phyloP scores from a whole-genome alignment of 345 rosid species.

The Salix viminalis region DNA sequence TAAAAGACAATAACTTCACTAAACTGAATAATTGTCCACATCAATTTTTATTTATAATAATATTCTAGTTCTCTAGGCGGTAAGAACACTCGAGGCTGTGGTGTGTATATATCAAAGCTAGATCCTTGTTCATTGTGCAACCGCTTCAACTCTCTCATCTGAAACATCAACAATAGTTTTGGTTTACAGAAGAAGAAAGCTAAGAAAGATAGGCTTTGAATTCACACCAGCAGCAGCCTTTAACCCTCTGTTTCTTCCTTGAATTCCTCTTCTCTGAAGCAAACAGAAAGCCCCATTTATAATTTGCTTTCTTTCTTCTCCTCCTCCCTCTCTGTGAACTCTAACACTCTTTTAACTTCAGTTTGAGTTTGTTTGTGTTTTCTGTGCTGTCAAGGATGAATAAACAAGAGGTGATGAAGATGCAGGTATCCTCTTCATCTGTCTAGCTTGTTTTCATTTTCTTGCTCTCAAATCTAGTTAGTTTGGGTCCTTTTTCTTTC shows the following conservation, averaged over 20 bases:
- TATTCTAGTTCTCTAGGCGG: neutral
- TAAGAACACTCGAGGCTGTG: neutral
- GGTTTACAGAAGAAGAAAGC: too few relatives aligned
- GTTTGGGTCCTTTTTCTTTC: slow-evolving; percentile 4
- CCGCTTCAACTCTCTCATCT: neutral
- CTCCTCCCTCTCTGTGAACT: neutral
- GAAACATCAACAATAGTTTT: too few relatives aligned
- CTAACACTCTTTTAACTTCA: neutral
- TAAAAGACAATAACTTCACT: neutral
- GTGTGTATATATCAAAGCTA: neutral
- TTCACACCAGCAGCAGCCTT: slow-evolving; percentile 38
- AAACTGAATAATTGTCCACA: neutral
- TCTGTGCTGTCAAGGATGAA: slow-evolving; percentile 35
- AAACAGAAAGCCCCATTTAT: neutral
- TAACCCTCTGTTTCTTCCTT: slow-evolving; percentile 13
- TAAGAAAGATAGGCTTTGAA: slow-evolving; percentile 12
- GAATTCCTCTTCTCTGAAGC: neutral
- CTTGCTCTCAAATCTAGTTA: neutral
- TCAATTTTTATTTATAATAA: neutral
- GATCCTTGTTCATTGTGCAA: slow-evolving; percentile 14
- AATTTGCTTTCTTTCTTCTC: slow-evolving; percentile 3
- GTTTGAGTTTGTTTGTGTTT: neutral
- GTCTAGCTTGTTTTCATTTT: neutral
- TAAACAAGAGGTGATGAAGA: slow-evolving; percentile 70
- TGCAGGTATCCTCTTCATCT: slow-evolving; percentile 47